phyloP scores from a whole-genome alignment of 2,329 filamentous ascomycete genomes.

The Hypoxylon sp. region DNA sequence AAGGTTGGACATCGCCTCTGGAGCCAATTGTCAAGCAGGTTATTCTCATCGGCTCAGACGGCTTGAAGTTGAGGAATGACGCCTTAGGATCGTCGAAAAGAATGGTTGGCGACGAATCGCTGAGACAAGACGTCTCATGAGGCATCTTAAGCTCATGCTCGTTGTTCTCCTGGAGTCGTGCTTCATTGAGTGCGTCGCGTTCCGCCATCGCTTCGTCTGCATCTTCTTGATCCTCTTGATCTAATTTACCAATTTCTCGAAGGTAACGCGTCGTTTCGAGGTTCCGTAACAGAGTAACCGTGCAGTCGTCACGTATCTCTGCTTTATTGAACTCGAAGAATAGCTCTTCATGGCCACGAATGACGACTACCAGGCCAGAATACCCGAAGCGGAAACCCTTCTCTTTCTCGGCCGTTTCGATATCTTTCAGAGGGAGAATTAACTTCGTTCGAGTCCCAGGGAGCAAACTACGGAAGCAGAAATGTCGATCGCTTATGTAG shows the following conservation, averaged over 20 bases:
- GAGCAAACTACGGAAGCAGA: slow-evolving; percentile 93
- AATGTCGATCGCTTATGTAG: slow-evolving; percentile 88
- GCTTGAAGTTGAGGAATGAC: slow-evolving; percentile 93
- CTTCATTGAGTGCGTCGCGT: slow-evolving; percentile 83
- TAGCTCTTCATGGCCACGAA: slow-evolving; percentile 92
- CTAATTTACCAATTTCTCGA: slow-evolving; percentile 76
- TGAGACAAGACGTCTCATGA: slow-evolving; percentile 60
- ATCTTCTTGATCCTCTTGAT: slow-evolving; percentile 77
- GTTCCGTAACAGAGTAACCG: slow-evolving; percentile 82
- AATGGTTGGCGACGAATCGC: slow-evolving; percentile 77
- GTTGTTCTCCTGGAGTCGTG: slow-evolving; percentile 69
- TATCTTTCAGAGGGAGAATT: slow-evolving; percentile 89
- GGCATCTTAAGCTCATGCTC: slow-evolving; percentile 68
- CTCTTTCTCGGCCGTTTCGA: slow-evolving; percentile 94
- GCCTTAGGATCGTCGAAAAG: slow-evolving; percentile 90
- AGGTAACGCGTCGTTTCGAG: slow-evolving; percentile 81
- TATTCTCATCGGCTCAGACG: slow-evolving; percentile 81
- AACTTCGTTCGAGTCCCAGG: slow-evolving; percentile 93
- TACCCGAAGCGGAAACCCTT: slow-evolving; percentile 95
- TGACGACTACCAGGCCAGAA: slow-evolving; percentile 90
- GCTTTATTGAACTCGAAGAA: slow-evolving; percentile 92
- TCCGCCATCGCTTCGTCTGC: slow-evolving; percentile 84
- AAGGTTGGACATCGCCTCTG: slow-evolving; percentile 95
- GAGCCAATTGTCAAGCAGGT: slow-evolving; percentile 97
- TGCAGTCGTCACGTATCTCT: slow-evolving; percentile 89